Evolutionary conservation across 768 basidiomycete species (phyloP).

Genomic region (Boletus bicolor): DNA sequence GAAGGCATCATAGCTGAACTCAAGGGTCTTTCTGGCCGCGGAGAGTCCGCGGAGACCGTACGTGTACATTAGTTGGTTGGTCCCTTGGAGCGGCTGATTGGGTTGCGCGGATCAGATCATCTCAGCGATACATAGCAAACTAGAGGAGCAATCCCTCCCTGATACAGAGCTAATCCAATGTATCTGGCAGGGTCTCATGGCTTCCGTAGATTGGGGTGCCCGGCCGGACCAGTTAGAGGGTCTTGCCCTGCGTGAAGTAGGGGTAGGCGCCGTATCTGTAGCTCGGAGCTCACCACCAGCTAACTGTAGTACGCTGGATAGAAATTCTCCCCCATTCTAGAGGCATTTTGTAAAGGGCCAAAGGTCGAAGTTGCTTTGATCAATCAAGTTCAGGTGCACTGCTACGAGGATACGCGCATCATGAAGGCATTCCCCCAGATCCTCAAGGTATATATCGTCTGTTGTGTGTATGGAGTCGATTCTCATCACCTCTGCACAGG

Average conservation of each 20-base stretch:
- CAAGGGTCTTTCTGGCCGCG: conserved; percentile 65
- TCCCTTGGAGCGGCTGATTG: conserved; percentile 3
- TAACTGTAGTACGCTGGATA: conserved; percentile 30
- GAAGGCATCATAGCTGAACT: conserved; percentile 70
- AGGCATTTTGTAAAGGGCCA: conserved; percentile 83
- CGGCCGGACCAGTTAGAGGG: conserved; percentile 91
- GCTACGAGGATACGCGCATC: conserved; percentile 93
- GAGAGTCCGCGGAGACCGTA: conserved; percentile 68
- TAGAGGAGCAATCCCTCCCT: conserved; percentile 79
- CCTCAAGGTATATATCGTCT: conserved; percentile 61
- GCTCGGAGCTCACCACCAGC: not conserved
- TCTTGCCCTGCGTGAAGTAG: conserved; percentile 83
- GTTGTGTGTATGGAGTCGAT: not conserved
- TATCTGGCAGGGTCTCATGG: conserved; percentile 91
- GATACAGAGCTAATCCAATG: conserved; percentile 82
- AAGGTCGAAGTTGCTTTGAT: conserved; percentile 93
- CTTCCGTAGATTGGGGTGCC: conserved; percentile 83
- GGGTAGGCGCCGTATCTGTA: conserved; percentile 46
- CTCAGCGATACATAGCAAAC: conserved; percentile 62
- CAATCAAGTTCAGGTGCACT: conserved; percentile 93
- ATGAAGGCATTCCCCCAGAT: conserved; percentile 95
- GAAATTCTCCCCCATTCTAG: conserved; percentile 82
- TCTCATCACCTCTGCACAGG: conserved; percentile 42
- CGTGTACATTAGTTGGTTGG: conserved; percentile 21
- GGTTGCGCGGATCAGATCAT: conserved; percentile 55